Conservation (phyloP, 768 basidiomycete genomes). For the Boletus reticulatus region DNA sequence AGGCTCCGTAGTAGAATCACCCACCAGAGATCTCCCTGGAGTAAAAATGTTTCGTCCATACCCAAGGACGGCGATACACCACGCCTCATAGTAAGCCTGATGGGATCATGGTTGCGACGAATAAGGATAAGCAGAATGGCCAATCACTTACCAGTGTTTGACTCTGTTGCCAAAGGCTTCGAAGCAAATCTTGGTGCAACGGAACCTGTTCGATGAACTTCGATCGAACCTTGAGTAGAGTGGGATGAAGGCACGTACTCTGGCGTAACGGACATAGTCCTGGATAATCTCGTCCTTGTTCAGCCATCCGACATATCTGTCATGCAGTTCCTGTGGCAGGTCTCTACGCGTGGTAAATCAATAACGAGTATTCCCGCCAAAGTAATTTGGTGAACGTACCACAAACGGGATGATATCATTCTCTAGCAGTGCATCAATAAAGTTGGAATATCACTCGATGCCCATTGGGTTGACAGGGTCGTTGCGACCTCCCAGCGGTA, state of each 20-base stretch:
- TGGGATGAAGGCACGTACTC: slow-evolving; percentile 33
- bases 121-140: slow-evolving; percentile 12
- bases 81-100: slow-evolving; percentile 71
- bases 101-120: slow-evolving; percentile 17
- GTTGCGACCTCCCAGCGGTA: slow-evolving; percentile 68
- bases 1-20: slow-evolving; percentile 63
- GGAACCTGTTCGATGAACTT: too few relatives aligned
- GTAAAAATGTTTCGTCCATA: slow-evolving; percentile 71
- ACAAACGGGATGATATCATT: slow-evolving; percentile 68
- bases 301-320: slow-evolving; percentile 74
- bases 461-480: slow-evolving; percentile 73
- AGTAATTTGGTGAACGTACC: slow-evolving; percentile 36
- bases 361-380: neutral
- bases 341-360: slow-evolving; percentile 45
- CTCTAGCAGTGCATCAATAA: slow-evolving; percentile 66
- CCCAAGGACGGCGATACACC: slow-evolving; percentile 69
- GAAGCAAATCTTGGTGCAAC: slow-evolving; percentile 56
- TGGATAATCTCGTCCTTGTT: slow-evolving; percentile 60
- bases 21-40: slow-evolving; percentile 61
- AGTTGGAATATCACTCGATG: slow-evolving; percentile 64
- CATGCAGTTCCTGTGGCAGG: slow-evolving; percentile 69
- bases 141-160: slow-evolving; percentile 55
- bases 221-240: neutral
- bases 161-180: slow-evolving; percentile 73
- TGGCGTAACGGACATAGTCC: slow-evolving; percentile 63